These are phyloP conservation scores for Petunia hybrid DNA, from an alignment of 305 asterid genomes.

Conservation along the genomic window DNA sequence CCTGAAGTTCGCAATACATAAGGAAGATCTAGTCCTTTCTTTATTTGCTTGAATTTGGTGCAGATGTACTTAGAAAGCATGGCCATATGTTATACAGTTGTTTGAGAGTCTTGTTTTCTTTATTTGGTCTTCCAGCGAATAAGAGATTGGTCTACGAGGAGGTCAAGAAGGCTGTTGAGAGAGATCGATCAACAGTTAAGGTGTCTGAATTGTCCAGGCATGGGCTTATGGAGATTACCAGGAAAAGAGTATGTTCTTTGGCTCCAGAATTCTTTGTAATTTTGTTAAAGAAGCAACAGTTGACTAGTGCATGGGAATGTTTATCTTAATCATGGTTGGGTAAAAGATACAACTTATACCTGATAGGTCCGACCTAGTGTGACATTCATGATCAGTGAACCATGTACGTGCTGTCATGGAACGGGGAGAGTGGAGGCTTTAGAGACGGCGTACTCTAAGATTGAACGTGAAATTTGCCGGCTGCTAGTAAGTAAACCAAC, in stretches of 20 bases:
- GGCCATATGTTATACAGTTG: conserved; percentile 28
- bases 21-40: neutral
- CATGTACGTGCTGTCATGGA: conserved; percentile 91
- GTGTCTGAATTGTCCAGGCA: conserved; percentile 90
- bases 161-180: conserved; percentile 80
- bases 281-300: neutral
- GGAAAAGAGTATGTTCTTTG: conserved; percentile 77
- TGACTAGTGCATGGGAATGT: neutral
- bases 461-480: conserved; percentile 92
- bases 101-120: conserved; percentile 32
- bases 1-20: conserved; percentile 5
- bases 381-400: conserved; percentile 95
- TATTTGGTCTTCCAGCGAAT: conserved; percentile 67
- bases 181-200: conserved; percentile 88
- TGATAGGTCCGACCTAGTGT: conserved; percentile 97
- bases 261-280: neutral
- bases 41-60: conserved; percentile 15
- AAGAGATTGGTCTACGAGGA: conserved; percentile 91
- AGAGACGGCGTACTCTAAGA: conserved; percentile 92
- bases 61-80: conserved; percentile 1
- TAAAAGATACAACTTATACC: conserved; percentile 20
- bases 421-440: conserved; percentile 97
- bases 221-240: conserved; percentile 97
- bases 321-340: conserved; percentile 4
- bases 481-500: conserved; percentile 64